phyloP scores from a whole-genome alignment of 2,329 filamentous ascomycete genomes.

The Aspergillus ustus region DNA sequence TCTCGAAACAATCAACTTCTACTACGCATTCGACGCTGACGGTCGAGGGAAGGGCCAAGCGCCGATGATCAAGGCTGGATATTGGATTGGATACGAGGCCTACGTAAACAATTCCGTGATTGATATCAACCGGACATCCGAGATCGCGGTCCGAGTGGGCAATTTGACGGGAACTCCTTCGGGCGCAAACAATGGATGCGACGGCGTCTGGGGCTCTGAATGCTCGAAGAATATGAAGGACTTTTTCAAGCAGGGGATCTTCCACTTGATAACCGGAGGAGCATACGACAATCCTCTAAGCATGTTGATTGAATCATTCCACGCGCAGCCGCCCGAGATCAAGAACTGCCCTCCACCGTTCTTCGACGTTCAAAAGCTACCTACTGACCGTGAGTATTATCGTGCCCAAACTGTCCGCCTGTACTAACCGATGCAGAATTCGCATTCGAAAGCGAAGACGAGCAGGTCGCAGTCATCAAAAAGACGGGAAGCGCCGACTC shows the following conservation, averaged over 20 bases:
- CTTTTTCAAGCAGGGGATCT: slow-evolving; percentile 34
- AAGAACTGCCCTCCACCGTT: slow-evolving; percentile 35
- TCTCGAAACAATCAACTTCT: slow-evolving; percentile 37
- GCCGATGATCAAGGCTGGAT: slow-evolving; percentile 42
- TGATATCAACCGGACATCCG: slow-evolving; percentile 40
- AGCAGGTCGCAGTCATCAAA: slow-evolving; percentile 32
- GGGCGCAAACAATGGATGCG: slow-evolving; percentile 42
- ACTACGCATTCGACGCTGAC: slow-evolving; percentile 42
- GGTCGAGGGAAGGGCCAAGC: slow-evolving; percentile 35
- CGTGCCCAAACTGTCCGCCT: neutral
- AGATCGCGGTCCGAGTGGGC: slow-evolving; percentile 41
- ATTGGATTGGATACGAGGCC: slow-evolving; percentile 42
- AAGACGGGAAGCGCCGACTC: slow-evolving; percentile 32
- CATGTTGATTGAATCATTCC: slow-evolving; percentile 35
- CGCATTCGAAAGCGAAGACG: slow-evolving; percentile 34
- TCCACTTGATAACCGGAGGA: slow-evolving; percentile 31
- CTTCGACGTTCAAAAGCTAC: slow-evolving; percentile 39
- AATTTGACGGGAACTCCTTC: slow-evolving; percentile 42
- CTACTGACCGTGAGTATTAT: slow-evolving; percentile 37
- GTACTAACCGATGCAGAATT: slow-evolving; percentile 33
- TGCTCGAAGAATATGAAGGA: slow-evolving; percentile 40
- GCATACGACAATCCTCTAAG: slow-evolving; percentile 36
- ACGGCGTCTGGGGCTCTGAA: slow-evolving; percentile 40
- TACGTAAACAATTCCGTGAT: slow-evolving; percentile 33
- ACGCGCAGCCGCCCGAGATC: slow-evolving; percentile 27